Base-by-base conservation (phyloP, 202 grass and related monocot genomes). In the Miscanthus sacchariflorus region DNA sequence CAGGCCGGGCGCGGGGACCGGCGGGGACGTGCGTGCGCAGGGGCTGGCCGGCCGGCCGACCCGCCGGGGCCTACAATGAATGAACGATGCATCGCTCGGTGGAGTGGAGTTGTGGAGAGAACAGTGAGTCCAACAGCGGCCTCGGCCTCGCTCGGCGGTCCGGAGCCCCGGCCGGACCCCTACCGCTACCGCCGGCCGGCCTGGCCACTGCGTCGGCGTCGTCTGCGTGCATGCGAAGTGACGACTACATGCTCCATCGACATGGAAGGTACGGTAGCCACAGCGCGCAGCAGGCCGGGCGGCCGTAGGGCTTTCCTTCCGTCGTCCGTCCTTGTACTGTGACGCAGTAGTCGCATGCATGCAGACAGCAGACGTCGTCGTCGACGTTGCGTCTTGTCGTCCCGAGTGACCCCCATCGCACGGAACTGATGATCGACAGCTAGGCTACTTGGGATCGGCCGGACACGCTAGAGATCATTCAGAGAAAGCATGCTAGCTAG, bases 141-240 rank as follows among this genome's bases (percentile, higher is more conserved):
- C 36, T 6, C 35, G 76, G 17, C 68, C 52, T 58, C 52, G 17
- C 18, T 58, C 18, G 52, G 52, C 52, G 76, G 80, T 25, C 80
- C 50, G 50, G 49, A 39, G 38, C 38, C 14, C 49, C 13, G 80
- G 87, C 48, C 13, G 80, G 87, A 88, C 87, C 81, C 87, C n/a
- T n/a, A 30, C 28, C 28, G 1, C 74, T 88, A 88, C 87, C 65
- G 8, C 72, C 72, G 44, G 14, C 44, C 45, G 21, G 18, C 36
- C 70, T 6, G n/a, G 5, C 23, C 12, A 25, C 24, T 30, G 25
- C 63, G 4, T 6, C 64, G 54, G 6, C 52, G 54, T 59, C 54
- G 61, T 42, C 3, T 7, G 39, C 39, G 5, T 24, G 9, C n/a
- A 63, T 63, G 58, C 15, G 0, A 58, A 59, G 7, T n/a, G 56